Evolutionary conservation across 495 filamentous ascomycete species (phyloP), one percentile per base, ranked within the genome.

Genomic region (Aspergillus cristatus): DNA sequence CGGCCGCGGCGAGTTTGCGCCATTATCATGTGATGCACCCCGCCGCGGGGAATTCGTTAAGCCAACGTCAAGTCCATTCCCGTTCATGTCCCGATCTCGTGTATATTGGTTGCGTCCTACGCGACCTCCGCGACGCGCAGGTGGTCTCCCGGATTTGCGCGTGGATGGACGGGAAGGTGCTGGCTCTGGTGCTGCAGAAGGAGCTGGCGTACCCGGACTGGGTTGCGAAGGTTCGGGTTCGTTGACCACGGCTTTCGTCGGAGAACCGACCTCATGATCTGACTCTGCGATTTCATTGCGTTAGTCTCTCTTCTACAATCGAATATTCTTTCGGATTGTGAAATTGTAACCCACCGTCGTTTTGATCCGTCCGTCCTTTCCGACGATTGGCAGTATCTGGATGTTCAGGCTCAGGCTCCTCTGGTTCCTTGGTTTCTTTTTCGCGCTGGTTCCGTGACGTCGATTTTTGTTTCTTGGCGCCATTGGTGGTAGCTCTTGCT

Each of bases 81-180:
- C 60, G 17, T 79, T 74, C 14, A 60, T 55, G 44, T 86, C 81
- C 16, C 75, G 70, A 46, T 91, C 85, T 54, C 78, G 76, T 0
- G 82, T 91, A 48, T 91, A 88, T 60, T 93, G 88, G 44, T 93
- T 93, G 38, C 85, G 79, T 11, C 87, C 88, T 28, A 82, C 63
- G 57, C 86, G 74, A 17, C 78, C 75, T 51, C 74, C 63, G 38
- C 79, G 67, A 42, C 72, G 63, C 18, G 76, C 71, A 25, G 79
- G 75, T 14, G 81, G 75, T 26, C 80, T 67, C 16, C 80, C 72
- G 13, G 76, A 79, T 51, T 88, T 88, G 50, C 81, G 81, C 52
- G 67, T 75, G 38, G 64, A 61, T 8, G 63, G 60, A 29, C 67
- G 61, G 11, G 47, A 45, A 28, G 67, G 57, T 30, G 62, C 51